phyloP scores from a whole-genome alignment of 75 land plant species.

The Sequoiadendron giganteum region DNA sequence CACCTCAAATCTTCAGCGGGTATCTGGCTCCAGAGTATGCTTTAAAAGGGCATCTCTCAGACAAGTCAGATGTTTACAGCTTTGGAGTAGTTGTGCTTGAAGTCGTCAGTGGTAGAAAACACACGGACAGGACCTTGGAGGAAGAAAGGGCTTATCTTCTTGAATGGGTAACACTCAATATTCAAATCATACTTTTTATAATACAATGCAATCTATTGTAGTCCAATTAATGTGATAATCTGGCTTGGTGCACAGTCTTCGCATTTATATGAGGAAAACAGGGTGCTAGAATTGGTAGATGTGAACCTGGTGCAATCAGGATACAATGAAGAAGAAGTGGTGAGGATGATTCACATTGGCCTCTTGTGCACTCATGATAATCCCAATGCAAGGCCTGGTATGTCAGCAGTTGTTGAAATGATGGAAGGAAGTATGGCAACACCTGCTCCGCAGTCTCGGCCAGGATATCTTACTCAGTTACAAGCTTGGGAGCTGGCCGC shows the following conservation, averaged over 20 bases:
- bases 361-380: slow-evolving; percentile 3
- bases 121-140: neutral
- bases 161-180: neutral
- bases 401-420: slow-evolving; percentile 17
- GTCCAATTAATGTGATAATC: neutral
- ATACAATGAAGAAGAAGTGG: neutral
- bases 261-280: neutral
- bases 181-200: neutral
- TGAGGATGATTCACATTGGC: neutral
- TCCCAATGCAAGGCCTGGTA: neutral
- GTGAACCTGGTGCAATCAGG: neutral
- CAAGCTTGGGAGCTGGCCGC: neutral
- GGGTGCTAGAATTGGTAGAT: neutral
- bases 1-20: neutral
- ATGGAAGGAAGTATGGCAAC: slow-evolving; percentile 13
- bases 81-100: slow-evolving; percentile 24
- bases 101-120: slow-evolving; percentile 1
- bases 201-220: neutral
- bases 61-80: slow-evolving; percentile 24
- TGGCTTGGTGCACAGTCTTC: neutral
- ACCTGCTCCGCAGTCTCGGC: neutral
- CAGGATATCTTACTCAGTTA: neutral
- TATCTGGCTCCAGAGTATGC: slow-evolving; percentile 21
- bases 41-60: slow-evolving; percentile 13
- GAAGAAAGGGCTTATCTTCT: neutral